Evolutionary conservation across 176 grass and related monocot species (phyloP).

Genomic region (Carex parvula): DNA sequence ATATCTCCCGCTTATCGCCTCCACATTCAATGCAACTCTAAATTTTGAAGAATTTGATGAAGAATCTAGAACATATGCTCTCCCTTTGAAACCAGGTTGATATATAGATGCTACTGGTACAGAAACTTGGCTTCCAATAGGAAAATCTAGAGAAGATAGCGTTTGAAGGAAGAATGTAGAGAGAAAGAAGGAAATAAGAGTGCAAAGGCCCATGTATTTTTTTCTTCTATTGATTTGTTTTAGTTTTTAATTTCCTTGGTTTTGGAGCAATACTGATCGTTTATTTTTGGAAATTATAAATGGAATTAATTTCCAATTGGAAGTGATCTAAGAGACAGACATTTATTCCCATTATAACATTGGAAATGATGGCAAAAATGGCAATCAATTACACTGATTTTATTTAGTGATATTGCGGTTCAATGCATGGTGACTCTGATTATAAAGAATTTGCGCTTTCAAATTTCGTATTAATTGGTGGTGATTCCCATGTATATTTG

Average conservation of each 20-base stretch:
- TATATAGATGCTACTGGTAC: slow-evolving; percentile 26
- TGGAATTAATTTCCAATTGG: slow-evolving; percentile 11
- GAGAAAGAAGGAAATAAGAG: slow-evolving; percentile 15
- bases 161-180: neutral
- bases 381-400: slow-evolving; percentile 2
- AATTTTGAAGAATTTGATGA: slow-evolving; percentile 20
- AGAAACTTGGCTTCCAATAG: slow-evolving; percentile 24
- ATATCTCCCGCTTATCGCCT: slow-evolving; percentile 20
- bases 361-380: slow-evolving; percentile 19
- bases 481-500: slow-evolving; percentile 4
- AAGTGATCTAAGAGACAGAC: slow-evolving; percentile 24
- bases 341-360: slow-evolving; percentile 11
- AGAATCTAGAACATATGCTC: slow-evolving; percentile 29
- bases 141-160: slow-evolving; percentile 21
- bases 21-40: slow-evolving; percentile 31
- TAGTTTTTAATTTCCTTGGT: neutral
- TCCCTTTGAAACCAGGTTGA: slow-evolving; percentile 28
- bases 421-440: slow-evolving; percentile 9
- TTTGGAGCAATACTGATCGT: neutral
- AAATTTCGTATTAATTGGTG: slow-evolving; percentile 13
- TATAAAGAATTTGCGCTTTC: slow-evolving; percentile 7
- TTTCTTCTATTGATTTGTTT: slow-evolving; percentile 12
- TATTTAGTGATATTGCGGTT: slow-evolving; percentile 14
- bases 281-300: slow-evolving; percentile 4
- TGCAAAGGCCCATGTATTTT: slow-evolving; percentile 19